Evolutionary conservation across 371 early-diverging fungal species (phyloP), one percentile per base, ranked within the genome.

Genomic region (Mortierella sp.): DNA sequence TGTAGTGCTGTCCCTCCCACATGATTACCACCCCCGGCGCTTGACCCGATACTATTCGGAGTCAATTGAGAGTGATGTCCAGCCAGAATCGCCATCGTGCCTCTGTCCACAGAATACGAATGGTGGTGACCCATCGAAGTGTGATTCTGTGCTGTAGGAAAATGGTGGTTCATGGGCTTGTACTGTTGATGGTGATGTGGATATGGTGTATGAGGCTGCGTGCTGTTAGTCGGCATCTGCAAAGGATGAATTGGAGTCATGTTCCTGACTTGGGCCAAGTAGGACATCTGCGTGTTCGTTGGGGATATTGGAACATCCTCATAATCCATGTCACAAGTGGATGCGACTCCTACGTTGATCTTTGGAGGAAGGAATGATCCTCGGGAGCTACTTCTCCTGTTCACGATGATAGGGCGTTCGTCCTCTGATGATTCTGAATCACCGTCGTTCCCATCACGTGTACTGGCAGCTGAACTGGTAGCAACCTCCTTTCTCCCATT

Each of bases 321-420:
- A 7, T 54, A 41, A 7, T 53, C 57, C 0, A 19, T 9, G 0
- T 55, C 34, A 6, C 22, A 17, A 13, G 39, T 27, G 9, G 28
- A 3, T 19, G 44, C 21, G n/a, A 40, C 21, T 21, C 48, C 48
- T 9, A 19, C 25, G 31, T 25, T 39, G 37, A 22, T 16, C 21
- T 46, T 51, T 3, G n/a, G 24, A 2, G 50, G 54, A 8, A 47
- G 5, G 41, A 62, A 37, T 1, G 28, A 28, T 2, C 63, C 55
- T 2, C 40, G 65, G 0, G 41, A 27, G 16, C 57, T 57, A 16
- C 49, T 45, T 2, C 58, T 39, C 22, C 73, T 50, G 37, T 56
- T 62, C 2, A 54, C 28, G 46, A 66, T 62, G 28, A 72, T 66
- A 0, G 72, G 67, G 14, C 54, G 73, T 41, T 65, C 72, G 17